Evolutionary conservation across 2,329 filamentous ascomycete genomes (phyloP), one percentile per base, ranked within the genome.

Genomic region (Lachnellula occidentalis): DNA sequence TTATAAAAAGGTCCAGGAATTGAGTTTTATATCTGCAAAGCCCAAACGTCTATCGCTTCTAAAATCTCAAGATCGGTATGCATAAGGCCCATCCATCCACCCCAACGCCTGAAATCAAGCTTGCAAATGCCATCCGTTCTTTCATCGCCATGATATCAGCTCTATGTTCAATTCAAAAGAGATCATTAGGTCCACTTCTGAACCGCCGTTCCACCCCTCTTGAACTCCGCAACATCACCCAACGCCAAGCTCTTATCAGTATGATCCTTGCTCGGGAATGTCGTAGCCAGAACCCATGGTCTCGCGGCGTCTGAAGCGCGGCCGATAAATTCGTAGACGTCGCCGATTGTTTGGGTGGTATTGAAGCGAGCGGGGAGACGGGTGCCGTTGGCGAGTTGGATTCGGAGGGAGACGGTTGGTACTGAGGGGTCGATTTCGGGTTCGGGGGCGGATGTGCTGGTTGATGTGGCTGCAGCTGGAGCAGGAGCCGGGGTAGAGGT

Each of bases 361-460:
- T 94, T 94, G 74, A 95, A 95, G 8, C 88, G 82, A 24, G 86
- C 88, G n/a, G 85, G 83, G 22, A 94, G 74, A 43, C 88, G 80
- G 1, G 86, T 87, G 39, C 89, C 90, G 61, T 92, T 85, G 1
- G 86, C 87, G 53, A 94, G 79, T 65, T 90, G 87, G 54, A 95
- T 85, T 63, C 90, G 86, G 41, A 95, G 77, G 58, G 78, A 83
- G 21, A 94, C 63, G 0, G 78, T 85, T 0, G 89, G 89, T 60
- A 82, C 82, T 0, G 83, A 83, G 50, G 79, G 72, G 65, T 94
- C 85, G 37, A 90, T 73, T 0, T 74, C 62, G 50, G 78, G 72
- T 1, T 74, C 65, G 2, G 74, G 65, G 4, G 61, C 62, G 17
- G 72, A 57, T 27, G 74, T 65, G 45, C 64, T 55, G 4, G 69